Percentiles rank a stretch among this genome's conserved stretches.
Conservation (phyloP, 768 basidiomycete genomes). For the Hemileccinum rubropunctum region DNA sequence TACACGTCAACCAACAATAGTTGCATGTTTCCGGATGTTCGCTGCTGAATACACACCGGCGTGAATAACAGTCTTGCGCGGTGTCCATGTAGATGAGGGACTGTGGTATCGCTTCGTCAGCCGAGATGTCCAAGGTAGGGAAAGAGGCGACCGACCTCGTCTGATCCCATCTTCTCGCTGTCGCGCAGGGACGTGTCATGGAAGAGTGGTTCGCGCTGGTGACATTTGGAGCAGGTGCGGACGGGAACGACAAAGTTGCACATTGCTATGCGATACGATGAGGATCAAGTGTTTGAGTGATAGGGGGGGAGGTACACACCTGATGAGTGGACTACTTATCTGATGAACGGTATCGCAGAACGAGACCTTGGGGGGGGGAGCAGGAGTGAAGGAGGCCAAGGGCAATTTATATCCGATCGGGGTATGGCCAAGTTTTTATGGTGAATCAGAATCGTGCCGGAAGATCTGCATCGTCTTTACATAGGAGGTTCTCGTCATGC, state of each 20-base stretch:
- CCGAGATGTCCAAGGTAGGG: not conserved
- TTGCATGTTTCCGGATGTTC: conserved; percentile 25
- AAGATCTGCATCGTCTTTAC: not conserved
- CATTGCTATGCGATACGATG: conserved; percentile 15
- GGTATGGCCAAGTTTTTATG: not conserved
- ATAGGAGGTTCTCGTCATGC: conserved; percentile 6
- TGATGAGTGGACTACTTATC: no score
- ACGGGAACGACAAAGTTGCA: conserved; percentile 30
- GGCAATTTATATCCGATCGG: conserved; percentile 10
- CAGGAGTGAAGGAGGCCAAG: no score
- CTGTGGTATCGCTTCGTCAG: conserved; percentile 3
- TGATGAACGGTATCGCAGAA: not conserved
- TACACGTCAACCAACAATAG: conserved; percentile 30
- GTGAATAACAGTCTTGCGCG: conserved; percentile 32
- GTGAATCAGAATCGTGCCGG: conserved; percentile 10
- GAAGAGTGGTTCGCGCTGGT: conserved; percentile 25
- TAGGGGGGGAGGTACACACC: no score
- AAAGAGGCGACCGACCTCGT: conserved; percentile 14
- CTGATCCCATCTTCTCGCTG: conserved; percentile 17
- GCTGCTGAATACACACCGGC: conserved; percentile 28
- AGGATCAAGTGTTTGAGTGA: no score
- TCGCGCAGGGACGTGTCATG: conserved; percentile 9
- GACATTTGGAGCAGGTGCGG: conserved; percentile 32
- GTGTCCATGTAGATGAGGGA: conserved; percentile 27
- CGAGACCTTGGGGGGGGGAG: not conserved